These are phyloP conservation scores for Apiospora rasikravindrae DNA, from an alignment of 2,329 filamentous ascomycete genomes.

Conservation along the genomic window DNA sequence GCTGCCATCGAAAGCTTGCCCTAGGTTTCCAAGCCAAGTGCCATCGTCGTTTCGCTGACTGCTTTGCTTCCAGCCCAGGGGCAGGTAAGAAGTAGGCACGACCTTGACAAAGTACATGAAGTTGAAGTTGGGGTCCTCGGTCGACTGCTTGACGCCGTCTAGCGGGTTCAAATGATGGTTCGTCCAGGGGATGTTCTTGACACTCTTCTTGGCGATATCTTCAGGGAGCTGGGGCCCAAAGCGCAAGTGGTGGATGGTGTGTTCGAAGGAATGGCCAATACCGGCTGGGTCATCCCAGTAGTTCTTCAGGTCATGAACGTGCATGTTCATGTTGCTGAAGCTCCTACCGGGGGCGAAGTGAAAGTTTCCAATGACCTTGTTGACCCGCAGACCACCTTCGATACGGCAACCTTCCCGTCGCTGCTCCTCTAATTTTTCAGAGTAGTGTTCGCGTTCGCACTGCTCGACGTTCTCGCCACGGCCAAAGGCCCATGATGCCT, in stretches of 20 bases:
- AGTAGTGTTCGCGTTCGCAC: constrained; percentile 93
- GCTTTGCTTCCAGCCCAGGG: constrained; percentile 75
- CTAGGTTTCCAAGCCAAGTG: constrained; percentile 70
- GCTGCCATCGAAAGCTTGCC: constrained; percentile 72
- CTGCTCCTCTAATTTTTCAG: constrained; percentile 85
- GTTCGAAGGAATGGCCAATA: constrained; percentile 83
- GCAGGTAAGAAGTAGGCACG: constrained; percentile 92
- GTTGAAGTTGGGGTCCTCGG: constrained; percentile 84
- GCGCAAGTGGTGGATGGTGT: constrained; percentile 84
- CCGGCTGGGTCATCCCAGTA: constrained; percentile 74
- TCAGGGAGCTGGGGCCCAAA: constrained; percentile 93
- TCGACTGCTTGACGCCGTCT: constrained; percentile 78
- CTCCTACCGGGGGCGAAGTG: constrained; percentile 95
- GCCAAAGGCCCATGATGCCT: constrained; percentile 91
- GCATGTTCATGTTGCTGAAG: constrained; percentile 96
- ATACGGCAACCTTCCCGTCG: constrained; percentile 92
- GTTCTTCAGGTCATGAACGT: constrained; percentile 96
- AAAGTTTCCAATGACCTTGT: constrained; percentile 99
- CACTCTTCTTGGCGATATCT: constrained; percentile 62
- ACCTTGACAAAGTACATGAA: constrained; percentile 99
- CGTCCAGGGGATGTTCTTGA: constrained; percentile 69
- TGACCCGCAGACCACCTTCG: constrained; percentile 89
- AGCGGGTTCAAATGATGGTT: constrained; percentile 93
- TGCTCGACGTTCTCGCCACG: constrained; percentile 92
- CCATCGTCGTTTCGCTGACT: constrained; percentile 52